Base-by-base conservation (phyloP, 2,329 filamentous ascomycete species). In the Zasmidium cellare region DNA sequence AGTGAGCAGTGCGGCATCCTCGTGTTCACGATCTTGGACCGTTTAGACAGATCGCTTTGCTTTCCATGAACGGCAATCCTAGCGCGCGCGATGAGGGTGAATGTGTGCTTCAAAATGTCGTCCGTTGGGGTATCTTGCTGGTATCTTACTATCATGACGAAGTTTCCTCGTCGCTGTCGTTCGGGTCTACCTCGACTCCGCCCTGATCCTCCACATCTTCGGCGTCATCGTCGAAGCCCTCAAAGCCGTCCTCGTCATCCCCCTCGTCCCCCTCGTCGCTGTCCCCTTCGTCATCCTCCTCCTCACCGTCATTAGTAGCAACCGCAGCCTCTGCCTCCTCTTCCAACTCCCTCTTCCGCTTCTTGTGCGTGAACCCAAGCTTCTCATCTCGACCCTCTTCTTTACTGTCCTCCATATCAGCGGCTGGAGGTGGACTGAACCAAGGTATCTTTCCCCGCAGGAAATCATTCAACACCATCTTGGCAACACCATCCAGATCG, bases 391-490 rank as follows among this genome's bases (percentile, higher is more conserved):
- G 85, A 3, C 90, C 90, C 61, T 87, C 84, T 38, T 77, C 55
- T 35, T 61, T 58, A 50, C 78, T 77, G 11, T 76, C 79, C 49
- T 84, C 84, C 2, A 75, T 71, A 41, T 74, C 75, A 31, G 66
- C 68, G 45, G 69, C 65, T 1, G 92, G 91, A 9, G 92, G 87
- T 9, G 91, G 87, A 0, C 90, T 94, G 71, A 92, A 99, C 94
- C 96, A 99, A 1, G 94, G 94, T 23, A 97, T 90, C 76, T 93
- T 97, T 56, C 94, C 94, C 63, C 94, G 81, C 70, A 97, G 85
- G 73, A 97, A 99, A 71, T 99, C 94, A 69, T 96, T 97, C 59
- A 99, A 79, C 0, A 99, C 89, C 86, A 96, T 96, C 76, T 96
- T 96, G 1, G 94, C 94, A 49, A 96, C 92, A 68, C 92, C 92